phyloP scores from a whole-genome alignment of 306 rosid genomes.

The Amphicarpaea edgeworthii region DNA sequence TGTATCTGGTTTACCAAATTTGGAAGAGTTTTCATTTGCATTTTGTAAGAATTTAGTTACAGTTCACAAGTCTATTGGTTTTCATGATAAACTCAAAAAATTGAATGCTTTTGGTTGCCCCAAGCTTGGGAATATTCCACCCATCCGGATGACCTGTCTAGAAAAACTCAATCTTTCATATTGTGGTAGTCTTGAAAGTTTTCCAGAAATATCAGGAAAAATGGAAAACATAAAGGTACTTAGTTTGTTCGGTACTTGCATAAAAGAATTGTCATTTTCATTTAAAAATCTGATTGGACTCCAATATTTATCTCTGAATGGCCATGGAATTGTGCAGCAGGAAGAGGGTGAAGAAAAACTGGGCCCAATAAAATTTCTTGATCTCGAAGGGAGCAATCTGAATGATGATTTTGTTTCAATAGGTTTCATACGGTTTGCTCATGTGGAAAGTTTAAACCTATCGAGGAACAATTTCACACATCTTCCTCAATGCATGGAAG shows the following conservation, averaged over 20 bases:
- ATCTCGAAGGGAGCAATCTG: too few relatives aligned
- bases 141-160: too few relatives aligned
- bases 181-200: neutral
- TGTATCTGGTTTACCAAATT: constrained; percentile 6
- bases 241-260: too few relatives aligned
- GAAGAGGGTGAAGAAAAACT: neutral
- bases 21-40: neutral
- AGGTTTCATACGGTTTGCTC: neutral
- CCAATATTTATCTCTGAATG: too few relatives aligned
- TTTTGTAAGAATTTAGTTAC: neutral
- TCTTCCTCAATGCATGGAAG: neutral
- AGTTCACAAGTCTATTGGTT: neutral
- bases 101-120: neutral
- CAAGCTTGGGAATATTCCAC: neutral
- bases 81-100: neutral
- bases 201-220: too few relatives aligned
- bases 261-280: neutral
- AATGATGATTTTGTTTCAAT: neutral
- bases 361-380: too few relatives aligned
- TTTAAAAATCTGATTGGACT: neutral
- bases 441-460: accelerated
- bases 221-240: neutral
- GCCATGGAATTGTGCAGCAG: too few relatives aligned
- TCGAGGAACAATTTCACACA: neutral
- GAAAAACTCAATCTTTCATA: neutral